Percentiles rank a stretch among this genome's conserved stretches.
phyloP scores from a whole-genome alignment of 768 basidiomycete genomes.

The Clavaria fumosa region DNA sequence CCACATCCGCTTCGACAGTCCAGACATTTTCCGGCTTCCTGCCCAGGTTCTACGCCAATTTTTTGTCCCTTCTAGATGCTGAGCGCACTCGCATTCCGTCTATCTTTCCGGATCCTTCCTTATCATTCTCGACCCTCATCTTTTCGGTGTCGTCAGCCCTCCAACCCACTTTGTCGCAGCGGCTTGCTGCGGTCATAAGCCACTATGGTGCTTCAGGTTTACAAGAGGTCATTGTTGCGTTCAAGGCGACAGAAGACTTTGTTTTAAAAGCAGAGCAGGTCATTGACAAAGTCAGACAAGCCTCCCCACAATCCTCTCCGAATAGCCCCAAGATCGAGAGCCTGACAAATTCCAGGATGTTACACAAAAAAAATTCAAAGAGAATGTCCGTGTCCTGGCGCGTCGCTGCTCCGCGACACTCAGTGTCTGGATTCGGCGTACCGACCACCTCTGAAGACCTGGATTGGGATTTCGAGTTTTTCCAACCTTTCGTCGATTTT shows the following conservation, averaged over 20 bases:
- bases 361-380: constrained; percentile 37
- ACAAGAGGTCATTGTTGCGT: constrained; percentile 51
- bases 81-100: constrained; percentile 63
- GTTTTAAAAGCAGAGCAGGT: constrained; percentile 56
- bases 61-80: constrained; percentile 46
- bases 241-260: constrained; percentile 73
- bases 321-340: constrained; percentile 10
- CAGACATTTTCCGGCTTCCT: constrained; percentile 54
- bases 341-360: constrained; percentile 11
- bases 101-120: constrained; percentile 78
- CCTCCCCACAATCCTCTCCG: constrained; percentile 16
- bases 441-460: constrained; percentile 10
- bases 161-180: constrained; percentile 67
- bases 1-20: constrained; percentile 9
- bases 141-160: constrained; percentile 67
- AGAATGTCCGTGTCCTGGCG: constrained; percentile 55
- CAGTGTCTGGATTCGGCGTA: constrained; percentile 12
- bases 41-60: constrained; percentile 54
- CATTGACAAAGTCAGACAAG: constrained; percentile 52
- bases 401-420: constrained; percentile 22
- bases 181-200: constrained; percentile 55
- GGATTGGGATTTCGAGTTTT: constrained; percentile 86
- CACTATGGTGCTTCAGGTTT: constrained; percentile 49
- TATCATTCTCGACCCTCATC: constrained; percentile 68
- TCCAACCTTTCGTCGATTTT: constrained; percentile 87